A percentile compares a stretch with the other conserved stretches of the same genome.
phyloP scores from a whole-genome alignment of 257 asterid genomes.

The Solanum neorickii region DNA sequence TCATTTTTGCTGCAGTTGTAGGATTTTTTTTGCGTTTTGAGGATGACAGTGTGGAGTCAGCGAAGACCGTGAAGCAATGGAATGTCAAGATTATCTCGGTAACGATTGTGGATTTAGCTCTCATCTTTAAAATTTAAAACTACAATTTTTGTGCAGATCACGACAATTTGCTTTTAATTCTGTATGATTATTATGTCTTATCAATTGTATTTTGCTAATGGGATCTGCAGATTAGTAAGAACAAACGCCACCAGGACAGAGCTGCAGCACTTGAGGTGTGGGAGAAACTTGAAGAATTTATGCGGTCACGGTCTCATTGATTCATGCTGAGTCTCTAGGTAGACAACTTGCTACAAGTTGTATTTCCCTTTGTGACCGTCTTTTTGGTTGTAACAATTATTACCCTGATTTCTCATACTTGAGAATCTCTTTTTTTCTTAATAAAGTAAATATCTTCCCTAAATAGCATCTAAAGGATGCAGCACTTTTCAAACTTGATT shows the following conservation, averaged over 20 bases:
- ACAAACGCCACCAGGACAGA: constrained; percentile 91
- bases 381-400: neutral
- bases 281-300: constrained; percentile 97
- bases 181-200: neutral
- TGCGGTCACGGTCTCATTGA: constrained; percentile 88
- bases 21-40: constrained; percentile 96
- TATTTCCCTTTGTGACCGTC: neutral
- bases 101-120: neutral
- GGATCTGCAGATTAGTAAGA: constrained; percentile 76
- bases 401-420: neutral
- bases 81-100: constrained; percentile 95
- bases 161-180: neutral
- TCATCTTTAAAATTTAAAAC: neutral
- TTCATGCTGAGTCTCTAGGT: constrained; percentile 18
- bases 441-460: neutral
- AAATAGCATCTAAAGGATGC: neutral
- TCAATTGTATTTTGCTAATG: neutral
- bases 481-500: neutral
- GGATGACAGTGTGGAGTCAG: constrained; percentile 98
- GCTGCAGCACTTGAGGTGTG: constrained; percentile 99
- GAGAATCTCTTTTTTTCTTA: neutral
- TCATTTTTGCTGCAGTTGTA: constrained; percentile 45
- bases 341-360: neutral
- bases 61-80: constrained; percentile 90
- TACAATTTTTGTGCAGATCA: neutral